Evolutionary conservation across 1,284 basidiomycete species (phyloP).

Genomic region (Dichomitus squalens): DNA sequence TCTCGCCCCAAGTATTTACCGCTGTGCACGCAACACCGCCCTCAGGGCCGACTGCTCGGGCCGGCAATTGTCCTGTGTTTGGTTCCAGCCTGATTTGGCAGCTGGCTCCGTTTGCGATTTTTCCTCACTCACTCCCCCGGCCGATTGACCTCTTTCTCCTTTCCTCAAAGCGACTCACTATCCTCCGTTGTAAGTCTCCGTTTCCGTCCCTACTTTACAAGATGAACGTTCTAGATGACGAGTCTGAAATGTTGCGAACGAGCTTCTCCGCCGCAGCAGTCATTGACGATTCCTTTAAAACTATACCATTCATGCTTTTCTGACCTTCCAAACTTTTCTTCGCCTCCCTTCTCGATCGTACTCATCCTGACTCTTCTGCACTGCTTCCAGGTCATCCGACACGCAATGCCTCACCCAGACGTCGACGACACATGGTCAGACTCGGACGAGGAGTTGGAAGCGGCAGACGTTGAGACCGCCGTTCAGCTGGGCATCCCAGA

Average conservation of each 20-base stretch:
- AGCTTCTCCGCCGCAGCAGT: conserved; percentile 59
- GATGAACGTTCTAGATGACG: conserved; percentile 88
- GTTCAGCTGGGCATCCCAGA: conserved; percentile 80
- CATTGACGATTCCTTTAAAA: conserved; percentile 65
- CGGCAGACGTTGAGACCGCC: conserved; percentile 60
- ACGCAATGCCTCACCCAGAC: conserved; percentile 23
- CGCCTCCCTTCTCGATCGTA: conserved; percentile 20
- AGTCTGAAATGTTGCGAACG: conserved; percentile 69
- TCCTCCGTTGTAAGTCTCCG: conserved; percentile 15
- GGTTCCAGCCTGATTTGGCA: background rate
- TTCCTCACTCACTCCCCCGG: background rate
- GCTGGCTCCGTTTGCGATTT: background rate
- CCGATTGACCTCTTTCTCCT: background rate
- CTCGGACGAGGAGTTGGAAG: conserved; percentile 62
- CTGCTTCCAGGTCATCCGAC: conserved; percentile 8
- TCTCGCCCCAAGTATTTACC: background rate
- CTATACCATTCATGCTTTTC: conserved; percentile 90
- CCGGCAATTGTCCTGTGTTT: too few relatives aligned
- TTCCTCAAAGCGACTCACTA: background rate
- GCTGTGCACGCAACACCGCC: background rate
- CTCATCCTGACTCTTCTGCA: background rate
- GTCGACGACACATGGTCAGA: conserved; percentile 73
- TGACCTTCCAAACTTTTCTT: conserved; percentile 47
- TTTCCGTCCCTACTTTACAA: conserved; percentile 22
- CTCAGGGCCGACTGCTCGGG: background rate